A percentile compares a stretch with the other conserved stretches of the same genome.
Evolutionary conservation across 495 filamentous ascomycete genomes (phyloP).

Genomic region (Penicillium cataractarum): DNA sequence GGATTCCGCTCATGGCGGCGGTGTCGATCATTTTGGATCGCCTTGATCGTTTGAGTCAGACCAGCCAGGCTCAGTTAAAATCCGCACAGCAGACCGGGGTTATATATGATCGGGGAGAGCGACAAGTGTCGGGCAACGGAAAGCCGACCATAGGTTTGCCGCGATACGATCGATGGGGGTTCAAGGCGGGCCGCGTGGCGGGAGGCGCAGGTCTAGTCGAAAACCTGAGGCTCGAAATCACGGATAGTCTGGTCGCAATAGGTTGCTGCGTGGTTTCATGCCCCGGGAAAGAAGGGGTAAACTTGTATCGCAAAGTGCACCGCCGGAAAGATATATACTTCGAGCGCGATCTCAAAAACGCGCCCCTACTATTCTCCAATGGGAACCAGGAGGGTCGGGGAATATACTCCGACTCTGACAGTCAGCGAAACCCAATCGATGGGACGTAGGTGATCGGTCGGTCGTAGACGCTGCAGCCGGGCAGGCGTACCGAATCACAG

Average conservation of each 20-base stretch:
- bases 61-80: slow-evolving; percentile 39
- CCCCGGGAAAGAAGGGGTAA: not conserved
- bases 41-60: slow-evolving; percentile 33
- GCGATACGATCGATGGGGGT: slow-evolving; percentile 39
- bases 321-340: slow-evolving; percentile 12
- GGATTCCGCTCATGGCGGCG: slow-evolving; percentile 51
- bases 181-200: slow-evolving; percentile 81
- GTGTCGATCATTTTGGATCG: slow-evolving; percentile 42
- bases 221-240: not conserved
- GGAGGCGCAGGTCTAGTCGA: slow-evolving; percentile 42
- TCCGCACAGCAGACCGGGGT: slow-evolving; percentile 45
- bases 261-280: not conserved
- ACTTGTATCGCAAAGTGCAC: not conserved
- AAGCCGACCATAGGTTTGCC: slow-evolving; percentile 42
- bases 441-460: slow-evolving; percentile 61
- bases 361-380: slow-evolving; percentile 23
- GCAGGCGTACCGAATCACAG: slow-evolving; percentile 35
- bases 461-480: slow-evolving; percentile 58
- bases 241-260: slow-evolving; percentile 5
- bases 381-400: not conserved
- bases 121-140: slow-evolving; percentile 34
- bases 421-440: slow-evolving; percentile 25
- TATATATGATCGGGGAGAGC: slow-evolving; percentile 23
- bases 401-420: slow-evolving; percentile 16
- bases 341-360: slow-evolving; percentile 19